Evolutionary conservation across 257 asterid species (phyloP).

Genomic region (Salvia rosmarinus): DNA sequence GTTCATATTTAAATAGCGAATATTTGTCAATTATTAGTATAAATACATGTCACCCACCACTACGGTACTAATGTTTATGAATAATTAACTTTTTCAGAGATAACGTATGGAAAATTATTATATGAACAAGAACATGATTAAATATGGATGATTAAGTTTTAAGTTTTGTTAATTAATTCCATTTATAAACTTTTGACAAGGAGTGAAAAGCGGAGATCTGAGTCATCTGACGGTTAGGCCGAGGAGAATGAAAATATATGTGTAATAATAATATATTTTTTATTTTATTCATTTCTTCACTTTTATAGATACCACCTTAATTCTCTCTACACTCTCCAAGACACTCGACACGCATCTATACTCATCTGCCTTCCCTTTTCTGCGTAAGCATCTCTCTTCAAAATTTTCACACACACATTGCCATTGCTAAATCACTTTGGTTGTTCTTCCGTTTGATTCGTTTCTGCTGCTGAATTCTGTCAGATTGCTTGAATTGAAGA

Average conservation of each 20-base stretch:
- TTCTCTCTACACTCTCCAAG: background rate
- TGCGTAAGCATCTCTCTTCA: conserved; percentile 32
- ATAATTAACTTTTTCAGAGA: too few species aligned
- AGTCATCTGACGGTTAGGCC: conserved; percentile 32
- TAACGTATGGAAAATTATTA: background rate
- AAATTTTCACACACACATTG: conserved; percentile 29
- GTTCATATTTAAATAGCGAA: too few species aligned
- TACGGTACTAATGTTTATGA: too few species aligned
- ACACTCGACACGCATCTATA: conserved; percentile 18
- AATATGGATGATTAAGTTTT: background rate
- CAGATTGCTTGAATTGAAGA: conserved; percentile 35
- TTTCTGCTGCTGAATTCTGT: conserved; percentile 23
- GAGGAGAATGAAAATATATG: conserved; percentile 24
- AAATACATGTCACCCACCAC: background rate
- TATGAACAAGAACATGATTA: background rate
- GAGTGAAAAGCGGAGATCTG: conserved; percentile 45
- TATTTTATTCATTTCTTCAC: background rate
- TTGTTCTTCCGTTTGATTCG: conserved; percentile 15
- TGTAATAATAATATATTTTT: conserved; percentile 31
- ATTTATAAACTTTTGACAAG: background rate
- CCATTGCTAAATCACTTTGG: background rate
- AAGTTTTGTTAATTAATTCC: background rate
- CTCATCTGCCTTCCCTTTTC: conserved; percentile 22
- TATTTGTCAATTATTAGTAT: background rate
- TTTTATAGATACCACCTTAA: background rate